Percentiles rank a stretch among this genome's conserved stretches.
Evolutionary conservation across 257 asterid species (phyloP).

Genomic region (Lycium ferocissimum): DNA sequence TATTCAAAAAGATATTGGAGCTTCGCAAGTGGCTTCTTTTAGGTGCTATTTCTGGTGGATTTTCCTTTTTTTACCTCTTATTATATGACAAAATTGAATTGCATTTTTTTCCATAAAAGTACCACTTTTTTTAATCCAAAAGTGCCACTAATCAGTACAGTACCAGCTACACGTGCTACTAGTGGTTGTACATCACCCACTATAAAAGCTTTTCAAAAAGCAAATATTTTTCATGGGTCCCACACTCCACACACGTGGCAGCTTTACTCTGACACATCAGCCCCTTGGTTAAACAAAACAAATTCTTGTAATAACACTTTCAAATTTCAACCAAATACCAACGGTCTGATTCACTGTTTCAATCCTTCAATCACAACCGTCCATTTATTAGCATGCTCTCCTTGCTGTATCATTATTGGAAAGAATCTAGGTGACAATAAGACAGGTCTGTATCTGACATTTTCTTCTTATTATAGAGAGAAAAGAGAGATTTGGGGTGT

Average conservation of each 20-base stretch:
- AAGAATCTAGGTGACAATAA: constrained; percentile 25
- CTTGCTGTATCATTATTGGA: constrained; percentile 14
- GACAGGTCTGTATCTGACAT: constrained; percentile 50
- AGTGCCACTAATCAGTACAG: background rate
- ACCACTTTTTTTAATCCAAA: background rate
- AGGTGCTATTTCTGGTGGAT: background rate
- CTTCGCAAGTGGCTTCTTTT: background rate
- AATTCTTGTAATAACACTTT: constrained; percentile 34
- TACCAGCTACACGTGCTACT: constrained; percentile 19
- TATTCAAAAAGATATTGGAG: background rate
- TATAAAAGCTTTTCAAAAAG: background rate
- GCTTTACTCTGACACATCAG: constrained; percentile 39
- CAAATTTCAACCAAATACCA: constrained; percentile 58
- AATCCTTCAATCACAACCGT: constrained; percentile 49
- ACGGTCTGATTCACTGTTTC: constrained; percentile 65
- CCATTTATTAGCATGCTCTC: constrained; percentile 31
- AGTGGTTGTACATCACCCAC: background rate
- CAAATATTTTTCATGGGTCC: constrained; percentile 25
- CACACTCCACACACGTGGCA: constrained; percentile 41
- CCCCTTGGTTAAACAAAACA: constrained; percentile 42
- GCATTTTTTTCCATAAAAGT: constrained; percentile 2
- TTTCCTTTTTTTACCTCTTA: background rate
- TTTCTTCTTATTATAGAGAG: constrained; percentile 45
- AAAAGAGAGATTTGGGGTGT: constrained; percentile 22
- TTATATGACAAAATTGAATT: background rate